Percentiles rank a stretch among this genome's conserved stretches.
phyloP scores from a whole-genome alignment of 164 flowering plant species.

The Aristolochia contorta region DNA sequence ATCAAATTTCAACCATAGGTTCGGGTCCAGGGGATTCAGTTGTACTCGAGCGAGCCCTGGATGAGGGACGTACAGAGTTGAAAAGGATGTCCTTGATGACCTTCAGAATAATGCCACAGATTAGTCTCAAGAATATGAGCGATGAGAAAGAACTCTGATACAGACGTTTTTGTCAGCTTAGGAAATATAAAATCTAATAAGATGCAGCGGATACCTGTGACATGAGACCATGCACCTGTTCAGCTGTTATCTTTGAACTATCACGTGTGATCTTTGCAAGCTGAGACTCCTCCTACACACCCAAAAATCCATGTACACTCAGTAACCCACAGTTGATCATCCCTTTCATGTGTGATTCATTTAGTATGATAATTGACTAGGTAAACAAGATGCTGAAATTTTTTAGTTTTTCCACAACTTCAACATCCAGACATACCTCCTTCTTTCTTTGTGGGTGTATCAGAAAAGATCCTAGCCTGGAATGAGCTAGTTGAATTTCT shows the following conservation, averaged over 20 bases:
- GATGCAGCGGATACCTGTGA: constrained; percentile 55
- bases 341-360: not conserved
- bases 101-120: constrained; percentile 22
- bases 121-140: not conserved
- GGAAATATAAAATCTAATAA: not conserved
- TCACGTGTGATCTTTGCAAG: constrained; percentile 94
- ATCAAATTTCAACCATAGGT: constrained; percentile 85
- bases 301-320: not conserved
- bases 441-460: constrained; percentile 73
- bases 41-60: constrained; percentile 13
- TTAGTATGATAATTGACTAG: not conserved
- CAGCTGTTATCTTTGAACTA: constrained; percentile 96
- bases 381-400: not conserved
- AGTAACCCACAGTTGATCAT: not conserved
- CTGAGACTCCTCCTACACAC: constrained; percentile 73
- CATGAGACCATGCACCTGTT: constrained; percentile 99
- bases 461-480: constrained; percentile 69
- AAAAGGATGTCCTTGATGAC: constrained; percentile 93
- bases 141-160: not conserved
- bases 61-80: constrained; percentile 72
- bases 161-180: no score
- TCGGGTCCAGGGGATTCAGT: constrained; percentile 55
- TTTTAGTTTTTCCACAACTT: not conserved
- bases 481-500: constrained; percentile 80
- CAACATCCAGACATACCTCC: constrained; percentile 45